Evolutionary conservation across 257 asterid genomes (phyloP).

Genomic region (Misopates orontium): DNA sequence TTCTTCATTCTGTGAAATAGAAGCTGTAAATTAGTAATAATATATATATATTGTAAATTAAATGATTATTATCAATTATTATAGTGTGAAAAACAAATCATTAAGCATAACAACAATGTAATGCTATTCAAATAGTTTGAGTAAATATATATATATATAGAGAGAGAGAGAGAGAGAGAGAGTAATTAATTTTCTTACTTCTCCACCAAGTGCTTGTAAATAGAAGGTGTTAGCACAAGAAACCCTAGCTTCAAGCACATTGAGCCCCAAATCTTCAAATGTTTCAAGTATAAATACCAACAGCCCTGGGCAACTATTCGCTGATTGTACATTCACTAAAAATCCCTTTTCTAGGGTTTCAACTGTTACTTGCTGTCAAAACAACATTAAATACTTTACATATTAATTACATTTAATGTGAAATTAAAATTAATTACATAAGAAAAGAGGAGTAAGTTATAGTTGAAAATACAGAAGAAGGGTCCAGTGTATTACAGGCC

Average conservation of each 20-base stretch:
- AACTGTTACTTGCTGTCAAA: conserved; percentile 63
- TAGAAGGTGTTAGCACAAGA: conserved; percentile 71
- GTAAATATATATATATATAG: background rate
- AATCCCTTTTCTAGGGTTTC: conserved; percentile 85
- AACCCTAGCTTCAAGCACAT: conserved; percentile 86
- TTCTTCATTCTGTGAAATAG: conserved; percentile 54
- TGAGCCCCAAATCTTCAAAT: conserved; percentile 79
- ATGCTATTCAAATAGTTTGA: no score
- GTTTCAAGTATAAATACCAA: conserved; percentile 66
- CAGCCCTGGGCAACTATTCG: conserved; percentile 68
- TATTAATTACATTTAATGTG: background rate
- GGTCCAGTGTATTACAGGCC: conserved; percentile 45
- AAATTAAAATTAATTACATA: no score
- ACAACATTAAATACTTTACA: background rate
- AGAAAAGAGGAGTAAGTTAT: no score
- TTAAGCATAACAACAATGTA: no score
- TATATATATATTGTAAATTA: no score
- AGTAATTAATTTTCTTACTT: conserved; percentile 38
- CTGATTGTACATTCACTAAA: conserved; percentile 64
- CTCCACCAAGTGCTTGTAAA: conserved; percentile 83
- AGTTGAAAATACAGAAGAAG: no score
- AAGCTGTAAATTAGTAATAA: no score
- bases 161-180: no score
- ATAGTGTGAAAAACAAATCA: background rate
- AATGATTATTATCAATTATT: no score